Base-by-base conservation (phyloP, 352 stramenopile species). In the Thalassiosira hispida region DNA sequence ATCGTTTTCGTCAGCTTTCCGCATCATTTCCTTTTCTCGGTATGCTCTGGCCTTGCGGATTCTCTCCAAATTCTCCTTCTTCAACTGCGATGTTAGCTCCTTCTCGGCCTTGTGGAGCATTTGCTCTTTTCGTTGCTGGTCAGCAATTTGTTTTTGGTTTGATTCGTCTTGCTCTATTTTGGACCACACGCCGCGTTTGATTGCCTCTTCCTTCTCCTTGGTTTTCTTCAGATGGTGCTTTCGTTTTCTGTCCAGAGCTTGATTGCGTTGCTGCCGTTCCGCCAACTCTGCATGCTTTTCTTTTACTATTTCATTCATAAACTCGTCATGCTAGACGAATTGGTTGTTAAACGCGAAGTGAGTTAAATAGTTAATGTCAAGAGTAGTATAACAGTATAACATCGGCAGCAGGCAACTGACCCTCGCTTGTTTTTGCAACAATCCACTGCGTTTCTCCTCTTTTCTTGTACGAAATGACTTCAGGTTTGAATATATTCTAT, bases 161-260 rank as follows among this genome's bases (percentile, higher is more conserved):
- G 25, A 20, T 46, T 84, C 77, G 51, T 77, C 62, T 65, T 68
- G 31, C 40, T 77, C 5, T 25, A 84, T 81, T 22, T 81, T 84
- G 6, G 20, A 51, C 23, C 62, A n/a, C 7, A 72, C 25, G 4
- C 22, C 55, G 23, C 46, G 23, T 35, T 84, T 84, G 2, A 55
- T 55, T 44, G 23, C 63, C 29, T 73, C 62, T 51, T 84, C 77
- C 22, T 73, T 81, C 16, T 80, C 40, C 35, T 61, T 67, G 11
- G 14, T 52, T 51, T 53, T 63, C 23, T 73, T 31, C 6, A 80
- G 16, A 40, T 77, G 57, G 9, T 66, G 8, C 25, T 77, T 72
- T 22, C 70, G 23, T 35, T 81, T 84, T 44, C 57, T 29, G 38
- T 84, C 62, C 18, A 81, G 59, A 20, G 62, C 61, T 38, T 55